Base-by-base conservation (phyloP, 306 rosid species). In the Cucumis hystrix region DNA sequence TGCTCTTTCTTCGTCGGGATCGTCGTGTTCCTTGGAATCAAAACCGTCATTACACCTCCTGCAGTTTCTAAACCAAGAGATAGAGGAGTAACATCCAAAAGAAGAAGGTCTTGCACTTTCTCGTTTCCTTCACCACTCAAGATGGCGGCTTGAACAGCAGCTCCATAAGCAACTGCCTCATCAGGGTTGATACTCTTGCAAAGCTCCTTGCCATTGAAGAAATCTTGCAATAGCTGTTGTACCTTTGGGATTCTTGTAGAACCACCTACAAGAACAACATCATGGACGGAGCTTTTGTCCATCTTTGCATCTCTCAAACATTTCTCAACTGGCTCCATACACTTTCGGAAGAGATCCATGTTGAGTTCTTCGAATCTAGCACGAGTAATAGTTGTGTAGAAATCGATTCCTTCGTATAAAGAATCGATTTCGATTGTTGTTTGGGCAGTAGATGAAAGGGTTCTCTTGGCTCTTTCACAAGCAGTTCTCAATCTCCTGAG, bases 391-490 rank as follows among this genome's bases (percentile, higher is more conserved):
- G 97, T 83, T 0, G 97, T 62, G 13, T 87, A 91, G 49, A 91
- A 89, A 15, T 91, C 92, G n/a, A 91, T 60, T 60, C 97, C 94
- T 84, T 91, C 92, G 16, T 66, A 91, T 60, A 91, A 51, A 52
- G 97, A 91, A 62, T 89, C 97, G 2, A 91, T 88, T 81, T 88
- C 97, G 55, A 91, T 91, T 59, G 97, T 89, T 0, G 96, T 91
- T 51, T 89, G 91, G 4, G 93, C 92, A 40, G 93, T 87, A 21
- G 90, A 91, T 4, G 97, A 91, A 39, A 91, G 96, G 0, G 93
- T 89, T 79, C 97, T 87, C 87, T 91, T 91, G 0, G 97, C 97
- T 47, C 93, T 91, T 78, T 91, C 97, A 81, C 97, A 89, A 2
- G 92, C 74, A 0, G 88, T 91, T 40, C 96, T 89, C 86, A 91